Percentiles rank a stretch among this genome's conserved stretches.
Evolutionary conservation across 1,284 basidiomycete species (phyloP).

Genomic region (Earliella scabrosa): DNA sequence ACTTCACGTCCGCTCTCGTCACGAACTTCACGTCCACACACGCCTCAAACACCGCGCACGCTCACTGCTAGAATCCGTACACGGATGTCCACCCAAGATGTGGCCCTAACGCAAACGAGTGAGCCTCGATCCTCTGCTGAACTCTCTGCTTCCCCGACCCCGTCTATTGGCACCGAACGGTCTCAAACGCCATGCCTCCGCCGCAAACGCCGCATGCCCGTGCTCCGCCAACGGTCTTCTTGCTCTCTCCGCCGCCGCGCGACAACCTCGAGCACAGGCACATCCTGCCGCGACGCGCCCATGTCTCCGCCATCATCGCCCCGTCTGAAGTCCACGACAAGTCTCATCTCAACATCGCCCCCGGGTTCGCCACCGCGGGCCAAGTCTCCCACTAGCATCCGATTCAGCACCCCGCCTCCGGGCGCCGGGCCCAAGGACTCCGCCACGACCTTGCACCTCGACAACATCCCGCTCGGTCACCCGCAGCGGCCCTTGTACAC

Average conservation of each 20-base stretch:
- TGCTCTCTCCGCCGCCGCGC: constrained; percentile 41
- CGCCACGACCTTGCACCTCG: neutral
- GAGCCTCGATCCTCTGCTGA: constrained; percentile 12
- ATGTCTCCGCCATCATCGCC: constrained; percentile 1
- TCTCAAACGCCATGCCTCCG: constrained; percentile 40
- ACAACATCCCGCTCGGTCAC: constrained; percentile 23
- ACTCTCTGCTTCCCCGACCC: constrained; percentile 1
- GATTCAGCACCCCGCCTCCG: constrained; percentile 17
- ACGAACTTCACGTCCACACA: constrained; percentile 3
- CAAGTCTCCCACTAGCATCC: constrained; percentile 15
- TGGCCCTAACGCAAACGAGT: constrained; percentile 12
- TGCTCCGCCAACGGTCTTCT: constrained; percentile 43
- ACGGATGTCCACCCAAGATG: constrained; percentile 19
- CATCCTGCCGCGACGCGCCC: constrained; percentile 5
- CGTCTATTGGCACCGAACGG: constrained; percentile 21
- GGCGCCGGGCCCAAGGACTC: neutral
- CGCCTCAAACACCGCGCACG: neutral
- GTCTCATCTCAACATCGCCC: constrained; percentile 11
- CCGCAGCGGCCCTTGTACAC: constrained; percentile 60
- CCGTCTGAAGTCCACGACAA: constrained; percentile 14
- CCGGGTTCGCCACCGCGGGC: constrained; percentile 13
- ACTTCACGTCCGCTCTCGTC: neutral
- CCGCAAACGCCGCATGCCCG: constrained; percentile 41
- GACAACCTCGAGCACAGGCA: constrained; percentile 27
- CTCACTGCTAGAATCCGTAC: constrained; percentile 1